A percentile compares a stretch with the other conserved stretches of the same genome.
Conservation (phyloP, 1,284 basidiomycete genomes). For the Rhodotorula sp. region DNA sequence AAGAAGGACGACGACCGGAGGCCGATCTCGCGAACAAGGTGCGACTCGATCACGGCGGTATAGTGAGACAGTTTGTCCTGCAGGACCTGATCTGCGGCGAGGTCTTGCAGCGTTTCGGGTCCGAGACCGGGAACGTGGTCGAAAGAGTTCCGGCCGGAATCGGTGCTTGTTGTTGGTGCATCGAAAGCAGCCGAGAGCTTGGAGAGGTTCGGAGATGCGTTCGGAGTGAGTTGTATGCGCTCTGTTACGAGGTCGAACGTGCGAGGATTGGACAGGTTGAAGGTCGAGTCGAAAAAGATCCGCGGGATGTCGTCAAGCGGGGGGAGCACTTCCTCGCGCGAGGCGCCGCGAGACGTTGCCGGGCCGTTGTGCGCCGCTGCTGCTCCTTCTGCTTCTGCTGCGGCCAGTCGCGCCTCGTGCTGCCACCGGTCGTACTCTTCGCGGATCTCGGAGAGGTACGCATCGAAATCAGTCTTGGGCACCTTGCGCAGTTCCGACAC, state of each 20-base stretch:
- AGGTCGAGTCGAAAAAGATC: slow-evolving; percentile 73
- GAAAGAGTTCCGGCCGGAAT: slow-evolving; percentile 24
- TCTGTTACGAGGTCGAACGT: slow-evolving; percentile 83
- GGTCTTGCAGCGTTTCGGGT: slow-evolving; percentile 49
- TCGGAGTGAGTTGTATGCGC: slow-evolving; percentile 46
- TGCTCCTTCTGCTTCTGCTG: not conserved
- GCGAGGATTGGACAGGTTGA: slow-evolving; percentile 80
- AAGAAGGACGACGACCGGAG: slow-evolving; percentile 91
- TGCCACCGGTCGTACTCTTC: slow-evolving; percentile 47
- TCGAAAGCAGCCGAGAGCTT: not conserved
- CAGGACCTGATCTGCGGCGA: slow-evolving; percentile 60
- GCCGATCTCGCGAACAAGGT: slow-evolving; percentile 90
- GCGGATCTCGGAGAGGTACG: slow-evolving; percentile 44
- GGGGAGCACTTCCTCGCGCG: slow-evolving; percentile 55
- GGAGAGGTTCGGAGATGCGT: slow-evolving; percentile 2
- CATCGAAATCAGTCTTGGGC: slow-evolving; percentile 36
- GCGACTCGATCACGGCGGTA: slow-evolving; percentile 90
- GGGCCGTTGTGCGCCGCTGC: not conserved
- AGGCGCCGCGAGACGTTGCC: slow-evolving; percentile 26
- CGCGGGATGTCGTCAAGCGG: slow-evolving; percentile 74
- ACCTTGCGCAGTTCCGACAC: slow-evolving; percentile 33
- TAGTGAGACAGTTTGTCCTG: slow-evolving; percentile 92
- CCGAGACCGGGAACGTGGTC: slow-evolving; percentile 41
- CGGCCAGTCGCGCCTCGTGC: slow-evolving; percentile 43
- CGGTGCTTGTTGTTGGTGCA: not conserved